Evolutionary conservation across 805 yeast species (phyloP).

Genomic region (Sporopachydermia quercuum): DNA sequence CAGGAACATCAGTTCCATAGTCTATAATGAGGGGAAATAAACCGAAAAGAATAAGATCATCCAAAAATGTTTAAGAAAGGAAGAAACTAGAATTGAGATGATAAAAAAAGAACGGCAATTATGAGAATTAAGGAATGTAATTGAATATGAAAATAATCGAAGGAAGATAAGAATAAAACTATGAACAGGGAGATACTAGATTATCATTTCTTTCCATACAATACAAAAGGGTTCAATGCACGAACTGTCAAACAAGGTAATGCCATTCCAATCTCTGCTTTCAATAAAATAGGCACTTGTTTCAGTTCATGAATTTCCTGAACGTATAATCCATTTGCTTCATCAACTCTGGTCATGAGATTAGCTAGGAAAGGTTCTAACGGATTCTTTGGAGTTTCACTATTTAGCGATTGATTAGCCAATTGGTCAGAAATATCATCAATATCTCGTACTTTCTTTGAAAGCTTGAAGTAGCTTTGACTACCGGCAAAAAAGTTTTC

Average conservation of each 20-base stretch:
- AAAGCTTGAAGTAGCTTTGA: conserved; percentile 2
- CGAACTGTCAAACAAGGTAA: conserved; percentile 89
- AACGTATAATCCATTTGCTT: conserved; percentile 32
- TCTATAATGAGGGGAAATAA: too few relatives aligned
- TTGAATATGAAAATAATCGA: too few relatives aligned
- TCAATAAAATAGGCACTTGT: conserved; percentile 68
- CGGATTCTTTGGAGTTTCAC: conserved; percentile 15
- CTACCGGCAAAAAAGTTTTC: background rate
- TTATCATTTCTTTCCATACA: background rate
- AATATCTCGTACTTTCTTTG: conserved; percentile 10
- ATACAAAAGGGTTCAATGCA: conserved; percentile 69
- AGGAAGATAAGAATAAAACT: too few relatives aligned
- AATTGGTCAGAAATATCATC: conserved; percentile 35
- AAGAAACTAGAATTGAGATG: too few relatives aligned
- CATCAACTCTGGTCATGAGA: conserved; percentile 46
- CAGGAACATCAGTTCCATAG: too few relatives aligned
- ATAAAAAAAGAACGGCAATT: too few relatives aligned
- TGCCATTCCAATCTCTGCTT: conserved; percentile 93
- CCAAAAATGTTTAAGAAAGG: too few relatives aligned
- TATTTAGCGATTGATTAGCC: conserved; percentile 13
- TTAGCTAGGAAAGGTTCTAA: conserved; percentile 43
- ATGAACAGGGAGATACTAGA: background rate
- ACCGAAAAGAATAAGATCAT: too few relatives aligned
- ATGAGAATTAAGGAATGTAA: too few relatives aligned
- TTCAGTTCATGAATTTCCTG: conserved; percentile 73